phyloP scores from a whole-genome alignment of 768 basidiomycete genomes.

The Symmetrospora coprosmae region DNA sequence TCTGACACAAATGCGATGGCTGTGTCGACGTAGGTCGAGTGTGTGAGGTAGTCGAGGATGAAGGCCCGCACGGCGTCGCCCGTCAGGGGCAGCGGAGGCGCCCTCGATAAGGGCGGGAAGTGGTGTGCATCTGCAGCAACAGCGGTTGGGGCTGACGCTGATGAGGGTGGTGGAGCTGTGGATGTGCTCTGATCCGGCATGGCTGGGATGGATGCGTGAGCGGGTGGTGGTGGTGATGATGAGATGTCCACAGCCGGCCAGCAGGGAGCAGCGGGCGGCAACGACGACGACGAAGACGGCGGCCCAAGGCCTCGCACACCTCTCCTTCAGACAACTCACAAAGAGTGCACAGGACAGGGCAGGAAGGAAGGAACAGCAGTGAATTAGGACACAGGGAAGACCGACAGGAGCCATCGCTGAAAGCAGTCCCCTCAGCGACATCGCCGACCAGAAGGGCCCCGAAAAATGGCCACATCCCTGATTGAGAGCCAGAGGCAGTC shows the following conservation, averaged over 20 bases:
- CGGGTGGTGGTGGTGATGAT: too few species aligned
- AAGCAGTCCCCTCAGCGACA: too few species aligned
- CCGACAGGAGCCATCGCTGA: too few species aligned
- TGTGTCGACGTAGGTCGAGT: constrained; percentile 1
- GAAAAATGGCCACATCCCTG: constrained; percentile 43
- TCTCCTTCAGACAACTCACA: too few species aligned
- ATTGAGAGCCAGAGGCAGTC: constrained; percentile 87
- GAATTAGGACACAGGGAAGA: too few species aligned
- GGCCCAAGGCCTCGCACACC: too few species aligned
- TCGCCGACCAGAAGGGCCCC: too few species aligned
- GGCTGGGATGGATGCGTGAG: background rate
- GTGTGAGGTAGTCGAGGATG: constrained; percentile 12
- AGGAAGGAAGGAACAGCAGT: too few species aligned
- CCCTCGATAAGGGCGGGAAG: background rate
- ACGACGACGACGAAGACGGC: too few species aligned
- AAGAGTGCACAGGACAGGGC: too few species aligned
- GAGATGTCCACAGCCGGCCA: too few species aligned
- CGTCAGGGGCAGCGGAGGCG: background rate
- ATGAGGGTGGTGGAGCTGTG: background rate
- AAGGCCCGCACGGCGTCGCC: background rate
- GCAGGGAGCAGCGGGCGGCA: too few species aligned
- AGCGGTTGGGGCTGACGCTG: background rate
- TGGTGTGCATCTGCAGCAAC: background rate
- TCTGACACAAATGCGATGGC: constrained; percentile 9
- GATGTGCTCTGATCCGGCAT: background rate